Base-by-base conservation (phyloP, 352 stramenopile species). In the Phytophthora rubi region DNA sequence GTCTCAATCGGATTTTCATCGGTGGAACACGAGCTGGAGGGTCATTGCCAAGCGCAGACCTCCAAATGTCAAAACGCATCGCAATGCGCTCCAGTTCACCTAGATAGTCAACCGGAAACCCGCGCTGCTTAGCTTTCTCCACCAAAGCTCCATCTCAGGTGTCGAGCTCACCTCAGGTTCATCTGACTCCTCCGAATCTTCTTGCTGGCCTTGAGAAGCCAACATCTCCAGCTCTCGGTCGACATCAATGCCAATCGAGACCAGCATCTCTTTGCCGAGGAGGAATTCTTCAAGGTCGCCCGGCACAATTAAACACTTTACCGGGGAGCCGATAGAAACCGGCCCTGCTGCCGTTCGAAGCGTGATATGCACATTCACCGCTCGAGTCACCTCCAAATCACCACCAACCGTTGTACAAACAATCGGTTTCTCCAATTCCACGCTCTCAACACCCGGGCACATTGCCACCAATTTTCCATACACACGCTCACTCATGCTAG, bases 11-110 rank as follows among this genome's bases (percentile, higher is more conserved):
- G 1, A 26, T 26, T 26, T 26, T 26, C 23, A 26, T 26, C 23
- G 23, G 23, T 26, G 23, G 23, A 26, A 26, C 23, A 26, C 23
- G 23, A 26, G 23, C 23, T 26, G 23, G 23, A 26, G 23, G 23
- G n/a, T 57, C 58, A 12, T 64, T n/a, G 13, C 58, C 58, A 2
- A 64, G 33, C 21, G 47, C 23, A 3, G 47, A 26, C 5, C 28
- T 35, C 58, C 58, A 64, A 16, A 64, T 48, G 18, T 64, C 58
- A 21, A 64, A 64, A 3, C 58, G 57, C 15, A 35, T 54, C 6
- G 49, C 37, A 54, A 67, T 67, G 8, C 58, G 16, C 8, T 18
- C 30, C 1, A 65, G 33, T 0, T 35, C 33, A 21, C 4, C 9
- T 10, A 52, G 4, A 4, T 30, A 42, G 5, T 39, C 15, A 7